Base-by-base conservation (phyloP, 2,329 filamentous ascomycete species). In the Rasamsonia emersonii region DNA sequence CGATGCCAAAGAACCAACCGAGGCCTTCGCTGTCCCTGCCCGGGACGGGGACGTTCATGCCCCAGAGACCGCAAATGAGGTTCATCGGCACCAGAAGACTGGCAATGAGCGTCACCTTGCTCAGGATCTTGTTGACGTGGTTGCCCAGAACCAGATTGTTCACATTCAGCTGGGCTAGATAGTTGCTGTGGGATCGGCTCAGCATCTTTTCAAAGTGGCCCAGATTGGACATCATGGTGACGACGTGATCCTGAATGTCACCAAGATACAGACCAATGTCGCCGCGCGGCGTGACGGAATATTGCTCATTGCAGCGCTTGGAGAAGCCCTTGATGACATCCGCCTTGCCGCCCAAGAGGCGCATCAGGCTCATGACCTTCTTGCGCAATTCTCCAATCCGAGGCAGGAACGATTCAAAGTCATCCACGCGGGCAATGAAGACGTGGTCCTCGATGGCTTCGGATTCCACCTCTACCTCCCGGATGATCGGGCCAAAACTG, bases 181-280 rank as follows among this genome's bases (percentile, higher is more conserved):
- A 96, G 59, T 96, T 98, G 67, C 82, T 85, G 65, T 98, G 91
- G 2, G 84, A 83, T 14, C 91, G 82, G 17, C 82, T 88, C 30
- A 98, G 73, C 73, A 98, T 95, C 70, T 96, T 96, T 59, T 98
- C 91, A 47, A 94, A 95, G 56, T 98, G 91, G 1, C 78, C 78
- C 47, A 98, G 62, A 60, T 93, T 98, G 46, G 84, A 91, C 74
- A 94, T 93, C 89, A 96, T 96, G 27, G 91, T 98, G 38, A 98
- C 86, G 32, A 98, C 89, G 72, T 98, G 91, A 62, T 98, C 91
- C 61, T 98, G 91, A 43, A 98, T 95, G 62, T 98, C 91, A 51
- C 86, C 86, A 20, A 98, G 74, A 54, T 98, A 98, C 50, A 98
- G 75, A 14, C 88, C 91, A 44, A 98, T 94, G 53, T 98, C 91